Evolutionary conservation across 306 rosid genomes (phyloP), one percentile per base, ranked within the genome.

Genomic region (Cucurbita argyrosperma): DNA sequence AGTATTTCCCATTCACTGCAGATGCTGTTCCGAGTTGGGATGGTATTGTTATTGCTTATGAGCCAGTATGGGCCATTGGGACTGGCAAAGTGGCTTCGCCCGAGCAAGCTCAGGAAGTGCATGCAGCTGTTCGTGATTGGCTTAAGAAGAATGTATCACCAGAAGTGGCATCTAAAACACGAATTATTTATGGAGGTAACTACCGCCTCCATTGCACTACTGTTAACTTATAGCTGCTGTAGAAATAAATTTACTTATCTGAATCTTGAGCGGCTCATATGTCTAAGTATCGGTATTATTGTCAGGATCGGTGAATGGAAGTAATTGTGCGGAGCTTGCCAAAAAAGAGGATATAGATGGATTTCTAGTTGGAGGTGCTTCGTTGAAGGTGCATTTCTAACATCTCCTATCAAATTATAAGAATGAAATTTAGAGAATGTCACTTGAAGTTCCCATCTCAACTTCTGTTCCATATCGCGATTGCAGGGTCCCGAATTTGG

Each of bases 31-130:
- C 96, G 50, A 85, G 96, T 82, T 95, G 99, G 99, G 99, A 91
- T 63, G 83, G 87, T 76, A 76, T 91, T 56, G 99, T 95, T 71
- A 85, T 95, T 76, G 99, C 99, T 9, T 95, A 95, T 79, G 99
- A 95, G 86, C 99, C 99, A 59, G 97, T 95, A 35, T 95, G 99
- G 99, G 99, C 99, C 76, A 95, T 95, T 82, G 99, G 99, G 76
- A 95, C 99, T 7, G 99, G 99, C 53, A 95, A 95, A 83, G 99
- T 95, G 74, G 99, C 99, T 50, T 75, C 92, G 5, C 99, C 99
- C 13, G 79, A 87, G 81, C 99, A 95, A 85, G 99, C 99, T 78
- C 99, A 95, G 82, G 99, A 95, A 87, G 99, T 95, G 55, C 99
- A 95, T 75, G 83, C 71, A 72, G 99, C 97, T 69, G 43, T 95